Evolutionary conservation across 805 yeast species (phyloP), one percentile per base, ranked within the genome.

Genomic region (Suhomyces sp.): DNA sequence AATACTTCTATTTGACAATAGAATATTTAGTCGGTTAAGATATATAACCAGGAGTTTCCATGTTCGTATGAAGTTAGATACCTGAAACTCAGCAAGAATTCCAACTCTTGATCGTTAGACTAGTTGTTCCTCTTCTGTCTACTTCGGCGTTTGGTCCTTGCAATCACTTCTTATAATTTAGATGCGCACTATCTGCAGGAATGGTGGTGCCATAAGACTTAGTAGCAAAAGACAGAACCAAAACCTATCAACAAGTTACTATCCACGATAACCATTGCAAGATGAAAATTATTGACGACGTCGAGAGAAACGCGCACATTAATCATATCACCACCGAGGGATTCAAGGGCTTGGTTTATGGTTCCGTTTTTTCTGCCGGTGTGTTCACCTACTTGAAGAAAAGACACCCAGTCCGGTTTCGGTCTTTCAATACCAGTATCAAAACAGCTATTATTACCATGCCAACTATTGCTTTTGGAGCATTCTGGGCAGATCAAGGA

Each of bases 401-500:
- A 15, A 56, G 55, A 43, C 67, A 63, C 16, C 58, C 71, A 1
- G 60, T 38, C 12, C 46, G 53, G 45, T 65, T 65, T 39, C 48
- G 46, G 11, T 45, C 51, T n/a, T 60, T 67, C 50, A 68, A 54
- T 44, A 43, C 72, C 10, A 52, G 63, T 28, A 56, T 68, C 38
- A 68, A 64, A 46, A 51, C 74, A 10, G 56, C 64, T 42, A 48
- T 66, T 28, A 31, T 65, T 23, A 51, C 57, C 16, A 58, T 66
- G 61, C 74, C 74, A 21, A 64, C 72, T 6, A 51, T 66, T 32
- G 51, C 63, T 2, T 34, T 54, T 25, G 55, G 53, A 9, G 71
- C 70, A 0, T 65, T 68, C 38, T 68, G 51, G 51, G 72, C 72
- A 10, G 74, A 68, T 41, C 66, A 63, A 39, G 74, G 74, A 11